phyloP scores from a whole-genome alignment of 208 protist species.

The Leishmania tarentolae region DNA sequence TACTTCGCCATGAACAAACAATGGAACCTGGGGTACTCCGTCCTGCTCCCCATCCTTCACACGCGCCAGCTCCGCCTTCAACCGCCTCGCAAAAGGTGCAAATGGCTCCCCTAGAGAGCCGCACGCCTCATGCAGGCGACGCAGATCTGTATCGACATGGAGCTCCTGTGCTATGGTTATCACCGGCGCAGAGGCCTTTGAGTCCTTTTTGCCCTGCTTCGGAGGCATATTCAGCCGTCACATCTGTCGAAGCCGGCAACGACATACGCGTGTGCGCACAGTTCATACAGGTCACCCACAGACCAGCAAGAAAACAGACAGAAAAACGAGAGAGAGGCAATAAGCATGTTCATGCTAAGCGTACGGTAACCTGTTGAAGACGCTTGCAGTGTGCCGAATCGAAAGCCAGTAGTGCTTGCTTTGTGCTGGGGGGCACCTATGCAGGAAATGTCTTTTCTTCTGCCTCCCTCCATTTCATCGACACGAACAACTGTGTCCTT shows the following conservation, averaged over 20 bases:
- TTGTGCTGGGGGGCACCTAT: not conserved
- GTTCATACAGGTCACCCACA: not conserved
- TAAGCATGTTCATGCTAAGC: not conserved
- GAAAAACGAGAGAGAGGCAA: not conserved
- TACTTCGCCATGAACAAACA: slow-evolving; percentile 70
- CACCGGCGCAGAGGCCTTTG: slow-evolving; percentile 38
- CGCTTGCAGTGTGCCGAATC: not conserved
- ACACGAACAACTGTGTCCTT: not conserved
- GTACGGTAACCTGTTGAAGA: not conserved
- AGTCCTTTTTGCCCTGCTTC: slow-evolving; percentile 35
- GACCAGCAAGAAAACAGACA: not conserved
- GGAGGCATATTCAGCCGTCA: slow-evolving; percentile 13
- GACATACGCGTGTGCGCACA: not conserved
- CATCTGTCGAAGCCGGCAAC: not conserved
- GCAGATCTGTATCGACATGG: slow-evolving; percentile 76
- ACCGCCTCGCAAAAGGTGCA: slow-evolving; percentile 66
- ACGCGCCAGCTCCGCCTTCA: slow-evolving; percentile 65
- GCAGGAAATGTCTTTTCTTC: slow-evolving; percentile 1
- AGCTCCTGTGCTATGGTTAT: slow-evolving; percentile 68
- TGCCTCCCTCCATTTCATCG: not conserved
- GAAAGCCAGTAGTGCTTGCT: not conserved
- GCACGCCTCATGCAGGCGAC: slow-evolving; percentile 65
- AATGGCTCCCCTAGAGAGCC: slow-evolving; percentile 51
- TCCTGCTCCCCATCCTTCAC: slow-evolving; percentile 84
- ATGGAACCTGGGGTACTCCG: slow-evolving; percentile 69